These are phyloP conservation scores for Alternaria alternata DNA, from an alignment of 2,329 filamentous ascomycete species.

Conservation along the genomic window DNA sequence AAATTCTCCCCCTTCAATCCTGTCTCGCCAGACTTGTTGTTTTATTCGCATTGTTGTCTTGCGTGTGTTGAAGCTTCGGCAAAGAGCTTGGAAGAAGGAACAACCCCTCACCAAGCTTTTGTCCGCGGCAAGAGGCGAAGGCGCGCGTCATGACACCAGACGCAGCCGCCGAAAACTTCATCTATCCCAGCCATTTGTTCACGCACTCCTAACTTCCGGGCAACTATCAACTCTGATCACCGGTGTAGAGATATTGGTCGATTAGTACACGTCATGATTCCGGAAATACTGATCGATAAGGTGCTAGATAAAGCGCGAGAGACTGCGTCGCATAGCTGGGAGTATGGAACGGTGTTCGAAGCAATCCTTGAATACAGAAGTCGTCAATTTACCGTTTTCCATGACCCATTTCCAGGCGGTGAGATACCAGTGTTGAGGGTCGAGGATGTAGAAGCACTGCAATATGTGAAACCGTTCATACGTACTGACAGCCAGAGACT, in stretches of 20 bases:
- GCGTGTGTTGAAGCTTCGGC: conserved; percentile 2
- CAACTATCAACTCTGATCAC: background rate
- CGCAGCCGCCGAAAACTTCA: background rate
- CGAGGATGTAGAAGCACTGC: conserved; percentile 39
- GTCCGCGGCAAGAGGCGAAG: conserved; percentile 16
- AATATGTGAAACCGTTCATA: conserved; percentile 50
- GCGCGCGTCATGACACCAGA: background rate
- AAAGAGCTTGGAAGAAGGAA: conserved; percentile 6
- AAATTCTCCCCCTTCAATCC: background rate
- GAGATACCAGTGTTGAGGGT: conserved; percentile 32
- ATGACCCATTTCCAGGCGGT: conserved; percentile 46
- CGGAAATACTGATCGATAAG: conserved; percentile 59
- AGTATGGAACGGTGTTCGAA: conserved; percentile 53
- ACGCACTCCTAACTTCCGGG: background rate
- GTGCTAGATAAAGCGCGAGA: conserved; percentile 38
- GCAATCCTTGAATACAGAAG: conserved; percentile 53
- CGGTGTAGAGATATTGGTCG: background rate
- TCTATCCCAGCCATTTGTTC: background rate
- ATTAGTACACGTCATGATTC: conserved; percentile 46
- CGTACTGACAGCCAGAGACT: conserved; percentile 37
- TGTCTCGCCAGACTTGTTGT: no score
- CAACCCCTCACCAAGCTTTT: conserved; percentile 8
- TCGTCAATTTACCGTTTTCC: conserved; percentile 49
- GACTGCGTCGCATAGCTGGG: conserved; percentile 52
- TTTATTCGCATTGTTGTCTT: background rate